A percentile compares a stretch with the other conserved stretches of the same genome.
Evolutionary conservation across 352 stramenopile genomes (phyloP).

Genomic region (Phytophthora rubi): DNA sequence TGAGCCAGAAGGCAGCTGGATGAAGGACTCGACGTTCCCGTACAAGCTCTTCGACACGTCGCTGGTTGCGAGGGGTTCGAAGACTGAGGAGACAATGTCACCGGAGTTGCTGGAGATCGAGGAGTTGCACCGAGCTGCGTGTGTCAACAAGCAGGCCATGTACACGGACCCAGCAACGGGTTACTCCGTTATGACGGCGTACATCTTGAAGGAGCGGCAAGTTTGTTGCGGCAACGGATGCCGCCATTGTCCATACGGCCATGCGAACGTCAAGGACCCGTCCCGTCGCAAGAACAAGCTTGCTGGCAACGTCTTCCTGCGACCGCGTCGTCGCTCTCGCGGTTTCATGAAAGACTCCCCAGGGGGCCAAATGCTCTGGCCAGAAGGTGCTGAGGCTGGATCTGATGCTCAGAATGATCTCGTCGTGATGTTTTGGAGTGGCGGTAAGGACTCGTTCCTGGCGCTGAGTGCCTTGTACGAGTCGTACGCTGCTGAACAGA

Average conservation of each 20-base stretch:
- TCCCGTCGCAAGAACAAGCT: slow-evolving; percentile 50
- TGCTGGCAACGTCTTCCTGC: slow-evolving; percentile 42
- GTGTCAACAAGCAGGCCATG: slow-evolving; percentile 62
- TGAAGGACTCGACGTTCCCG: slow-evolving; percentile 45
- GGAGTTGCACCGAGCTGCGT: slow-evolving; percentile 76
- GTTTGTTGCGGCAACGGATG: slow-evolving; percentile 91
- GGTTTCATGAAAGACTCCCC: slow-evolving; percentile 20
- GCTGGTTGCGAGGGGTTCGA: slow-evolving; percentile 5
- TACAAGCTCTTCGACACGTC: slow-evolving; percentile 46
- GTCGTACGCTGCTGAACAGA: slow-evolving; percentile 33
- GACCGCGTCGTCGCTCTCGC: slow-evolving; percentile 34
- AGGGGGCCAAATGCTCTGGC: slow-evolving; percentile 46
- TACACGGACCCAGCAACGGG: slow-evolving; percentile 88
- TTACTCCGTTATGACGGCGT: slow-evolving; percentile 89
- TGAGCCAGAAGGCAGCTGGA: slow-evolving; percentile 35
- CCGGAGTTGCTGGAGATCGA: slow-evolving; percentile 56
- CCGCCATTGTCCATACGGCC: slow-evolving; percentile 90
- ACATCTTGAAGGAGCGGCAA: slow-evolving; percentile 76
- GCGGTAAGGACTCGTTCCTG: slow-evolving; percentile 92
- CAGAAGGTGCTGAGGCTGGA: slow-evolving; percentile 9
- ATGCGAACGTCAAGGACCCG: slow-evolving; percentile 76
- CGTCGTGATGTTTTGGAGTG: slow-evolving; percentile 89
- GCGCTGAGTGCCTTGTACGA: slow-evolving; percentile 58
- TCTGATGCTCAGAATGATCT: slow-evolving; percentile 42
- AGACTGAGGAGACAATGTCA: slow-evolving; percentile 14